Evolutionary conservation across 495 filamentous ascomycete species (phyloP).

Genomic region (Copromyces sp.): DNA sequence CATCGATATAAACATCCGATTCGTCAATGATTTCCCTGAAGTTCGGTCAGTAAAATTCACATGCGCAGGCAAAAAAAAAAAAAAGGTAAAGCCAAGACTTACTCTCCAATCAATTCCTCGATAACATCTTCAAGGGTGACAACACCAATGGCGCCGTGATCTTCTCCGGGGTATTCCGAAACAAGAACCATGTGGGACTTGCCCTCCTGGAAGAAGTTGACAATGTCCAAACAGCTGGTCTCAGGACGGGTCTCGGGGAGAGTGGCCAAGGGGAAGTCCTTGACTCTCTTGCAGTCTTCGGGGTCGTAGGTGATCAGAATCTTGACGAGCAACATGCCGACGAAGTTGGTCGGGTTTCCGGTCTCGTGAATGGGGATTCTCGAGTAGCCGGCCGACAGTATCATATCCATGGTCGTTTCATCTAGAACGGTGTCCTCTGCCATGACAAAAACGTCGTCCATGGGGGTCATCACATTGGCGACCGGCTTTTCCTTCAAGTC

Average conservation of each 20-base stretch:
- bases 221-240: constrained; percentile 92
- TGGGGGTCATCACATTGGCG: constrained; percentile 93
- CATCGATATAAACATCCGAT: constrained; percentile 92
- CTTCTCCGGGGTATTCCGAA: constrained; percentile 78
- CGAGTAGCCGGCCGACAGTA: constrained; percentile 87
- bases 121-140: constrained; percentile 97
- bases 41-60: constrained; percentile 11
- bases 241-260: constrained; percentile 89
- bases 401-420: constrained; percentile 83
- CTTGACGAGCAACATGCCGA: constrained; percentile 96
- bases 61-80: not conserved
- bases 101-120: constrained; percentile 96
- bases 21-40: constrained; percentile 65
- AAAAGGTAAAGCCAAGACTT: constrained; percentile 29
- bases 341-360: constrained; percentile 74
- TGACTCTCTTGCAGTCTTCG: constrained; percentile 74
- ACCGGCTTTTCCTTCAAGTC: constrained; percentile 95
- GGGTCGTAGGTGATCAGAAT: constrained; percentile 98
- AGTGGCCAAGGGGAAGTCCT: constrained; percentile 85
- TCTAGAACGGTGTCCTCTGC: constrained; percentile 84
- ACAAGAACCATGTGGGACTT: constrained; percentile 99
- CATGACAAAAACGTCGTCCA: constrained; percentile 94
- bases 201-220: constrained; percentile 99
- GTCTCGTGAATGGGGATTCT: constrained; percentile 88
- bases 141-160: constrained; percentile 82